Evolutionary conservation across 2,329 filamentous ascomycete genomes (phyloP).

Genomic region (Aspergillus felis): DNA sequence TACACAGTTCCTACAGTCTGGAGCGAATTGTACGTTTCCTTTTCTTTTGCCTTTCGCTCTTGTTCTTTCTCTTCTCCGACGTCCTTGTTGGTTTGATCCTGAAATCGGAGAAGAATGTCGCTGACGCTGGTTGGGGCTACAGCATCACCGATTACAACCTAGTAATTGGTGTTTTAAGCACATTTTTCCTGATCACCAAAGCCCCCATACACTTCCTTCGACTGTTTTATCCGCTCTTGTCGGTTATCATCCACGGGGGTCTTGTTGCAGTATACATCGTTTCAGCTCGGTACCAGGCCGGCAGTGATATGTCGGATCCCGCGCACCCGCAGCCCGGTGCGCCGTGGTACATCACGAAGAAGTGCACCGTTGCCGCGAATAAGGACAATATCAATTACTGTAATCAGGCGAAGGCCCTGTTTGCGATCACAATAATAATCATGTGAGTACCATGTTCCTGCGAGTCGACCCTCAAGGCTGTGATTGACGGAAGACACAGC

Average conservation of each 20-base stretch:
- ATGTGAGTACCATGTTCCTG: slow-evolving; percentile 43
- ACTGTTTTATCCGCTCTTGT: slow-evolving; percentile 54
- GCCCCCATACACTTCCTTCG: slow-evolving; percentile 53
- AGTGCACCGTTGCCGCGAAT: slow-evolving; percentile 50
- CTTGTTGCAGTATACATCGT: slow-evolving; percentile 53
- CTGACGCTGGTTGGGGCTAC: slow-evolving; percentile 11
- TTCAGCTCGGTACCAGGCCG: slow-evolving; percentile 53
- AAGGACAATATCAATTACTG: slow-evolving; percentile 51
- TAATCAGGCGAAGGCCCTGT: slow-evolving; percentile 56
- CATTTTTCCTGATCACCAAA: slow-evolving; percentile 60
- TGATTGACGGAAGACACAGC: slow-evolving; percentile 31
- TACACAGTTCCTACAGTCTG: slow-evolving; percentile 55
- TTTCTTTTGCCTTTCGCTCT: not conserved
- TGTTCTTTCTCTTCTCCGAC: not conserved
- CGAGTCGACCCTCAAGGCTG: not conserved
- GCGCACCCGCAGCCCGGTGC: slow-evolving; percentile 51
- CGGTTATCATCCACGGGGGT: slow-evolving; percentile 48
- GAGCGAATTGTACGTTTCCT: slow-evolving; percentile 54
- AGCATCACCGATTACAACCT: slow-evolving; percentile 61
- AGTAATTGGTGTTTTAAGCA: slow-evolving; percentile 57
- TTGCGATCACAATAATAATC: slow-evolving; percentile 54
- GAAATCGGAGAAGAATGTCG: not conserved
- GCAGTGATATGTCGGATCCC: slow-evolving; percentile 56
- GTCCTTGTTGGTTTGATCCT: no score
- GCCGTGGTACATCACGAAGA: slow-evolving; percentile 63